These are phyloP conservation scores for Vigna nakashimae DNA, from an alignment of 306 rosid genomes.

Conservation along the genomic window DNA sequence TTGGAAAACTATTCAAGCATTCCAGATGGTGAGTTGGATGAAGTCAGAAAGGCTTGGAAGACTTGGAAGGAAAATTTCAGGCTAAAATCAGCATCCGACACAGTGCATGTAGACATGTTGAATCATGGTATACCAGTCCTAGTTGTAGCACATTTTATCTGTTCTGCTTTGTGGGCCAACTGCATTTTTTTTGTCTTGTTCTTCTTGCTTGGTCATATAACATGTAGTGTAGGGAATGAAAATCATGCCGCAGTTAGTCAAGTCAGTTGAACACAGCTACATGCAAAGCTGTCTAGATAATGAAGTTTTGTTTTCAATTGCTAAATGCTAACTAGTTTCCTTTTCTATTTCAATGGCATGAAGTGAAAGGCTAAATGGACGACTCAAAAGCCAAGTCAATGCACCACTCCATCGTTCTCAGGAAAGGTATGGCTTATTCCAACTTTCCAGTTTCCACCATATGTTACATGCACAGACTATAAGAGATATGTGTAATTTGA, in stretches of 20 bases:
- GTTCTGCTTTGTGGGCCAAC: background rate
- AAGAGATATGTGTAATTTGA: background rate
- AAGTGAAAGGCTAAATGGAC: background rate
- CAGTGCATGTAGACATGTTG: conserved; percentile 27
- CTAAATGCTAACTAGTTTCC: background rate
- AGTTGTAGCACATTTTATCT: conserved; percentile 15
- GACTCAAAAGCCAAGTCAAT: background rate
- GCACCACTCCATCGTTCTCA: background rate
- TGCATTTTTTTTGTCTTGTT: conserved; percentile 1
- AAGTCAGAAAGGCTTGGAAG: conserved; percentile 79
- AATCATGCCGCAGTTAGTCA: background rate
- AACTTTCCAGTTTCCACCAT: background rate
- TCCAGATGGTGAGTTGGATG: conserved; percentile 67
- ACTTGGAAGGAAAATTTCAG: conserved; percentile 69
- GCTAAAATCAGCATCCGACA: conserved; percentile 37
- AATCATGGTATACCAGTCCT: conserved; percentile 30
- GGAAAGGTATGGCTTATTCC: background rate
- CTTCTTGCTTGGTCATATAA: background rate
- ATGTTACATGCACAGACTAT: background rate
- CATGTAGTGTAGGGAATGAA: background rate
- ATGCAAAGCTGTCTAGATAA: background rate
- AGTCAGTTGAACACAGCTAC: background rate
- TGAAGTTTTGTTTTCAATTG: background rate
- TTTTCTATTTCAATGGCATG: background rate
- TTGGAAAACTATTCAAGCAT: conserved; percentile 73